These are phyloP conservation scores for Epichloe sp. DNA, from an alignment of 2,329 filamentous ascomycete species.

Conservation along the genomic window DNA sequence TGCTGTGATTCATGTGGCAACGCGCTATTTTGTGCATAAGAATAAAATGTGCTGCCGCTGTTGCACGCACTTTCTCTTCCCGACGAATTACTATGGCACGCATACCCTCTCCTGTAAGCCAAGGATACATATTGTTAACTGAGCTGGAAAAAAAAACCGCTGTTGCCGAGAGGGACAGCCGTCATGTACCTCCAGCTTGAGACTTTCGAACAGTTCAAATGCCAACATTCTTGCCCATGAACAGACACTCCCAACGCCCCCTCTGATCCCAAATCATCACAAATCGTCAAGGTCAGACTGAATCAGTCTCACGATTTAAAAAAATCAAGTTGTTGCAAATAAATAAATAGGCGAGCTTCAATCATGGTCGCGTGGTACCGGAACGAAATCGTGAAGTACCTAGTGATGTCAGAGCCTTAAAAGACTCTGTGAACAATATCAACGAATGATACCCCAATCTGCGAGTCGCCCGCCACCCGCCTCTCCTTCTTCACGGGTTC, in stretches of 20 bases:
- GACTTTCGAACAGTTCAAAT: not conserved
- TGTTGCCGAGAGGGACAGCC: not conserved
- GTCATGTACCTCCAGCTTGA: not conserved
- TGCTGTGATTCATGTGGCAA: not conserved
- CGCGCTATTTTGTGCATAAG: constrained; percentile 2
- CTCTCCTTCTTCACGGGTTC: constrained; percentile 55
- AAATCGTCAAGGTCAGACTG: not conserved
- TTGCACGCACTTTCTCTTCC: not conserved
- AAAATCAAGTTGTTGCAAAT: not conserved
- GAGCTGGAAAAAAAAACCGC: not conserved
- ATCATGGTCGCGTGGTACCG: not conserved
- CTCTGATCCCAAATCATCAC: not conserved
- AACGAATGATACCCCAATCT: constrained; percentile 76
- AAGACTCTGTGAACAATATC: not conserved
- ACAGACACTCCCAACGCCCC: not conserved
- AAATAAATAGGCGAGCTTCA: not conserved
- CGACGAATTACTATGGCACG: not conserved
- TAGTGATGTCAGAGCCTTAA: not conserved
- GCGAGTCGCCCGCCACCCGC: constrained; percentile 47
- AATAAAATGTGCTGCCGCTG: constrained; percentile 2
- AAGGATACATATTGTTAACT: not conserved
- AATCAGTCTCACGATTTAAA: not conserved
- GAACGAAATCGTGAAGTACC: not conserved
- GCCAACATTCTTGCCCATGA: not conserved
- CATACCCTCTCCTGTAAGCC: not conserved